phyloP scores from a whole-genome alignment of 2,329 filamentous ascomycete species.

The Coniochaeta hoffmannii region DNA sequence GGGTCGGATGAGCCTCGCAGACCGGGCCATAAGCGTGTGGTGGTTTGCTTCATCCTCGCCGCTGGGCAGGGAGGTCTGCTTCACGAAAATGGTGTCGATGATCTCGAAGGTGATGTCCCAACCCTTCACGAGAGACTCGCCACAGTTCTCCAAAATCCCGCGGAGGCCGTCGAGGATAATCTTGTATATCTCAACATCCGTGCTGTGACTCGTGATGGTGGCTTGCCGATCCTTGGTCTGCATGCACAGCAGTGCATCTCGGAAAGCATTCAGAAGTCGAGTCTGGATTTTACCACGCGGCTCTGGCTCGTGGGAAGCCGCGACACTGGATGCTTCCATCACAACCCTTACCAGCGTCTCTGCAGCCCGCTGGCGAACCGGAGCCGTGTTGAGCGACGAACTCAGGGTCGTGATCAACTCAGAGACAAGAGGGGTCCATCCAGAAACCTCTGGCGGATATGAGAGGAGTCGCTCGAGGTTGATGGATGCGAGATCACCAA shows the following conservation, averaged over 20 bases:
- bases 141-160: conserved; percentile 77
- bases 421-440: conserved; percentile 63
- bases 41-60: conserved; percentile 23
- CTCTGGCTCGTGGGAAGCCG: conserved; percentile 43
- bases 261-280: conserved; percentile 62
- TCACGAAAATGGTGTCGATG: conserved; percentile 71
- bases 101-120: conserved; percentile 85
- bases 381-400: conserved; percentile 37
- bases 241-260: conserved; percentile 51
- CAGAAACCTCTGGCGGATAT: conserved; percentile 58
- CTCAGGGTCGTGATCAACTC: conserved; percentile 46
- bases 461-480: conserved; percentile 69
- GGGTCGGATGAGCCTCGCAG: conserved; percentile 70
- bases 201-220: conserved; percentile 51
- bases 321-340: conserved; percentile 49
- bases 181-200: conserved; percentile 73
- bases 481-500: conserved; percentile 64
- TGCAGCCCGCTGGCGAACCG: conserved; percentile 53
- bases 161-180: conserved; percentile 74
- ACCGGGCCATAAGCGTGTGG: conserved; percentile 43
- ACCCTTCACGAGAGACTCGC: conserved; percentile 72
- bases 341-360: conserved; percentile 55
- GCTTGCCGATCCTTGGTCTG: conserved; percentile 43
- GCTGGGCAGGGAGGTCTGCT: conserved; percentile 25
- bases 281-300: conserved; percentile 57